Evolutionary conservation across 2,329 filamentous ascomycete genomes (phyloP), one percentile per base, ranked within the genome.

Genomic region (Neofusicoccum parvum): DNA sequence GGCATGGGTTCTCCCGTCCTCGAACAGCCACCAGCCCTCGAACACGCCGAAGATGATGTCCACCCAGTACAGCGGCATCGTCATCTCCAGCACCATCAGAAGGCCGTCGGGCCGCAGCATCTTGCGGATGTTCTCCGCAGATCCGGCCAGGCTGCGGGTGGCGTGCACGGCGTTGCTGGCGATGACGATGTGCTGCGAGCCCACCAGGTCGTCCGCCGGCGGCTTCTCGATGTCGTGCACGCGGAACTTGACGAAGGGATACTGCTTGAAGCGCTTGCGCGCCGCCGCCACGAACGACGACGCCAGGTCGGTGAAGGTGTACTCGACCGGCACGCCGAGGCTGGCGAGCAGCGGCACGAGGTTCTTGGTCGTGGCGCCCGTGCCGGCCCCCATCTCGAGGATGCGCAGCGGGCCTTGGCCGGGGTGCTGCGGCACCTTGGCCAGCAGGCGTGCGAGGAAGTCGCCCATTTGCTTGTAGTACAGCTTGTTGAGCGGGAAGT

Each of bases 261-360:
- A 72, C 2, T 72, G 64, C 5, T 70, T 72, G 65, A 76, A 77
- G 46, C 68, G 69, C 37, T 72, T 71, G 0, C 78, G 77, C 3
- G 71, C 71, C 0, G 75, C 72, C 4, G 54, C 54, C 2, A 82
- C 72, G 10, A 81, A 70, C 0, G 75, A 74, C 0, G 73, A 58
- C 0, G 78, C 74, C 0, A 81, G 68, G 53, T 81, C 80, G 0
- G 75, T 80, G 64, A 80, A 79, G 0, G 73, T 78, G 67, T 80
- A 82, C 49, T 76, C 70, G 14, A 81, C 67, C 1, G 70, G 50
- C 1, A 78, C 68, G 9, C 67, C 72, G 1, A 74, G 68, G 2
- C 63, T 62, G 6, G 69, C 68, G 0, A 81, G 68, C 0, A 70
- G 36, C 0, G 70, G 66, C 0, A 79, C 67, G 0, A 80, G 49